Evolutionary conservation across 2,329 filamentous ascomycete genomes (phyloP).

Genomic region (Cytospora chrysosperma): DNA sequence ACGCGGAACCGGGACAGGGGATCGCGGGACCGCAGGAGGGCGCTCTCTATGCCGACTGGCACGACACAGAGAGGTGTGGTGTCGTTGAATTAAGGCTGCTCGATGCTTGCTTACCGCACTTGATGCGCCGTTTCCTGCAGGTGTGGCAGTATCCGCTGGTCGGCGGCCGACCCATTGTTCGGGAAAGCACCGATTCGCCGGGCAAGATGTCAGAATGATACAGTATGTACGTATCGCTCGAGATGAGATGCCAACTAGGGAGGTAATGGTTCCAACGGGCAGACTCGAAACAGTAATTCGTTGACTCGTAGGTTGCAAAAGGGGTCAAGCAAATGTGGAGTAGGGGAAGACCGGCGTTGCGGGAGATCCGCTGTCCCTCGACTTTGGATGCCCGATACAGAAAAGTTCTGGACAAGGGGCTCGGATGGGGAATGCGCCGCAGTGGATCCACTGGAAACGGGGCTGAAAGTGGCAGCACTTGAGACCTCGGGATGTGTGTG

Average conservation of each 20-base stretch:
- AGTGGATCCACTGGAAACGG: not conserved
- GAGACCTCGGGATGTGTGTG: no score
- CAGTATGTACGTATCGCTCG: not conserved
- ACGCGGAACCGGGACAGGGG: not conserved
- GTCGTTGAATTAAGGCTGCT: not conserved
- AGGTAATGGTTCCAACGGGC: not conserved
- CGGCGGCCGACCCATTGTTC: conserved; percentile 29
- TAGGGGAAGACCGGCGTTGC: conserved; percentile 1
- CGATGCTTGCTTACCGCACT: conserved; percentile 26
- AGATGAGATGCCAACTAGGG: not conserved
- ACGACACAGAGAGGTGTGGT: not conserved
- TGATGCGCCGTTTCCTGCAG: conserved; percentile 31
- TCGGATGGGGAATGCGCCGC: not conserved
- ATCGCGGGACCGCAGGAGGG: not conserved
- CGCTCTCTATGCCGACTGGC: not conserved
- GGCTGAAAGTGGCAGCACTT: not conserved
- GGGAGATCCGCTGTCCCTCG: conserved; percentile 13
- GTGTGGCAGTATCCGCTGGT: conserved; percentile 33
- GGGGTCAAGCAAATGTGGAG: conserved; percentile 16
- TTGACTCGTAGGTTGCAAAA: conserved; percentile 18
- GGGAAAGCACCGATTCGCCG: conserved; percentile 12
- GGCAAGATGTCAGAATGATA: not conserved
- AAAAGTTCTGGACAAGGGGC: conserved; percentile 16
- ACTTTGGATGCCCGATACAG: conserved; percentile 19
- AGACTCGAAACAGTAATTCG: not conserved